Evolutionary conservation across 257 asterid species (phyloP).

Genomic region (Gentiana macrophylla): DNA sequence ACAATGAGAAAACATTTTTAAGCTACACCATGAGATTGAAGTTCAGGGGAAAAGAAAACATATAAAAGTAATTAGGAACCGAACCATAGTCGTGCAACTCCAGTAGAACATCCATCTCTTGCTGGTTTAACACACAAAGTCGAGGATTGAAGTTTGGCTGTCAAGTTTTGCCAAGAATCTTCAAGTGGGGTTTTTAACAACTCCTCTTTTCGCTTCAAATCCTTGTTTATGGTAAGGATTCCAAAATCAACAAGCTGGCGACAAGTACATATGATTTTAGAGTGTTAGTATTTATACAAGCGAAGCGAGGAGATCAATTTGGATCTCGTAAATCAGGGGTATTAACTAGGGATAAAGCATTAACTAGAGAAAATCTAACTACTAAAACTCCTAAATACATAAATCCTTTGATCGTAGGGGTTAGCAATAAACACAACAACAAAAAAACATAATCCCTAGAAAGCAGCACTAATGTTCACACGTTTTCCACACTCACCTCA

Average conservation of each 20-base stretch:
- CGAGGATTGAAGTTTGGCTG: slow-evolving; percentile 45
- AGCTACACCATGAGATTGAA: not conserved
- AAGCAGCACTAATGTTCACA: too few species aligned
- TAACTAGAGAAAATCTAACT: too few species aligned
- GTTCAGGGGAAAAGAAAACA: not conserved
- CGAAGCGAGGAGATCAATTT: too few species aligned
- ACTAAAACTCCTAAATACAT: too few species aligned
- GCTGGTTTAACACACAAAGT: slow-evolving; percentile 80
- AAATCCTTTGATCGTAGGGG: too few species aligned
- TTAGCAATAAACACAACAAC: too few species aligned
- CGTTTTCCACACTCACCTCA: too few species aligned
- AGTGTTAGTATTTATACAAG: too few species aligned
- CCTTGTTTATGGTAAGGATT: slow-evolving; percentile 70
- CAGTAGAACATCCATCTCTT: slow-evolving; percentile 93
- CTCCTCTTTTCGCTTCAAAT: slow-evolving; percentile 46
- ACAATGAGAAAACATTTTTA: slow-evolving; percentile 11
- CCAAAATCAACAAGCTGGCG: slow-evolving; percentile 55
- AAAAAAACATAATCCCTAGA: too few species aligned
- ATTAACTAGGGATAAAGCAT: too few species aligned
- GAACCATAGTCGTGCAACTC: slow-evolving; percentile 83
- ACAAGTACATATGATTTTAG: not conserved
- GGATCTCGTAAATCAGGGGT: too few species aligned
- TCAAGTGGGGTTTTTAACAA: slow-evolving; percentile 27
- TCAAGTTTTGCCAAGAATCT: slow-evolving; percentile 60
- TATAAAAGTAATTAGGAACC: not conserved